Evolutionary conservation across 1,284 basidiomycete genomes (phyloP), one percentile per base, ranked within the genome.

Genomic region (Rhodotorula sp.): DNA sequence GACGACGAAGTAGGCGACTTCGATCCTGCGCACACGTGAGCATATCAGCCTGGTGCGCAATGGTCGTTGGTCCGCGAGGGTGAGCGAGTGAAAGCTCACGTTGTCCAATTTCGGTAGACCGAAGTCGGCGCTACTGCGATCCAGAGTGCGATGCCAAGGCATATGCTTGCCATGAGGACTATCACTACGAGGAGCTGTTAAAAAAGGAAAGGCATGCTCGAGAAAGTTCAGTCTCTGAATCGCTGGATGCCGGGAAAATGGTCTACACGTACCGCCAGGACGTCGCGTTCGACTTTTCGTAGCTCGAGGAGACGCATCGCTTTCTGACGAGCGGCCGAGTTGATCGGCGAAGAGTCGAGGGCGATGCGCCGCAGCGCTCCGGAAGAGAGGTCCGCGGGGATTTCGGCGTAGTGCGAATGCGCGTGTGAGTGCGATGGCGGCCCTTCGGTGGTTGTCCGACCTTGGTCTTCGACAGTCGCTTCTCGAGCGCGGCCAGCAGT

Each of bases 281-380:
- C 47, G 48, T 70, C 69, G 19, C 45, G 60, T 47, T 60, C 49
- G 38, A 70, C 47, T 58, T 67, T 70, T 34, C 62, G 62, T 5
- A 70, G 62, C n/a, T 66, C 69, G 12, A 70, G 62, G 0, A 70
- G n/a, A 38, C 67, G 69, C 62, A 64, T 64, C 16, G 69, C 69
- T 49, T 67, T 62, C 52, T 70, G 65, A 5, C 69, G 21, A n/a
- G 47, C 43, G 10, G 60, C 56, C 23, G 65, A 55, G 54, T 55
- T 55, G 54, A 55, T 26, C 26, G 54, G 26, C 15, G 26, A 28
- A 6, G 26, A 26, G n/a, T 55, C n/a, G 26, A 4, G 26, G 26
- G n/a, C 23, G 15, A 55, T 55, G 26, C 26, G 54, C 26, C n/a
- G 26, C 26, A 55, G 26, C 5, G 26, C 26, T 16, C n/a, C 28